Conservation (phyloP, 495 filamentous ascomycete genomes). For the Penicillium odoratum region DNA sequence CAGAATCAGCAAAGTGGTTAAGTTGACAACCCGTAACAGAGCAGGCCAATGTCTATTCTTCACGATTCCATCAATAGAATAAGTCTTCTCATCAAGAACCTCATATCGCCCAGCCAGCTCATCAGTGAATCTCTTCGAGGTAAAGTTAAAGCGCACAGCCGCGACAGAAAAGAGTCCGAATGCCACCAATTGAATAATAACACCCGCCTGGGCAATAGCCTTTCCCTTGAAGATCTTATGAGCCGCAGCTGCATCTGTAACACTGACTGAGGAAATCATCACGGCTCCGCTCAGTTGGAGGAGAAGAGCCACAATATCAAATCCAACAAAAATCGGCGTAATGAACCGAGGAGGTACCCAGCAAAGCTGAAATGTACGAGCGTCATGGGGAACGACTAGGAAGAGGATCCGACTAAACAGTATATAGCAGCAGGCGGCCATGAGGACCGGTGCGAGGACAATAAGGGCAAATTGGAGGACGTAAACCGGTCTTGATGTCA, state of each 20-base stretch:
- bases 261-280: constrained; percentile 33
- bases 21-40: constrained; percentile 54
- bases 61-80: constrained; percentile 29
- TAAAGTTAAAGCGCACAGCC: constrained; percentile 39
- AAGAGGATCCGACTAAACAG: constrained; percentile 52
- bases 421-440: constrained; percentile 58
- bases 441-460: constrained; percentile 44
- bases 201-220: constrained; percentile 37
- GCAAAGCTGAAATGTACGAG: constrained; percentile 38
- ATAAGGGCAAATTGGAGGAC: constrained; percentile 40
- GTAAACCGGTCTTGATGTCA: constrained; percentile 27
- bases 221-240: constrained; percentile 40
- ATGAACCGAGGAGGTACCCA: constrained; percentile 49
- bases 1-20: constrained; percentile 53
- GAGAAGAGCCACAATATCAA: constrained; percentile 31
- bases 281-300: constrained; percentile 34
- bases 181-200: constrained; percentile 41
- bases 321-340: constrained; percentile 35
- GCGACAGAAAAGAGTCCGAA: constrained; percentile 46
- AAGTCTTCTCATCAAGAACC: constrained; percentile 26
- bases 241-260: constrained; percentile 23
- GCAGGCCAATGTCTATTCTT: constrained; percentile 49
- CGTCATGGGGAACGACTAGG: constrained; percentile 40
- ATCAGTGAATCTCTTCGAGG: constrained; percentile 38
- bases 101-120: constrained; percentile 30